Base-by-base conservation (phyloP, 306 rosid genomes). In the Glycine tomentella region DNA sequence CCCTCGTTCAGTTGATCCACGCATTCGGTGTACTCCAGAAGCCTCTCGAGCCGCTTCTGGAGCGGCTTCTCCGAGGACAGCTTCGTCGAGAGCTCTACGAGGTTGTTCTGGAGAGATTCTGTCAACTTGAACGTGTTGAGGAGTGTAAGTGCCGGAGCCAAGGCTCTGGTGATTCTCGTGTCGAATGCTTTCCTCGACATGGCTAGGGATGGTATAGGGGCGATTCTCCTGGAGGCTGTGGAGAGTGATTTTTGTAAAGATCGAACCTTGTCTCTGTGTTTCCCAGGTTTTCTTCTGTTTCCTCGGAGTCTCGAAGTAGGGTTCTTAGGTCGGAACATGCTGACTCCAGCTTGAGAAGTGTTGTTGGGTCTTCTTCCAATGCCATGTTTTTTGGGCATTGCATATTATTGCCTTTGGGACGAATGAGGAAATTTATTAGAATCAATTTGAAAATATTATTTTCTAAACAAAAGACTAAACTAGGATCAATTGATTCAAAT, bases 181-280 rank as follows among this genome's bases (percentile, higher is more conserved):
- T 94, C 98, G 0, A 94, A n/a, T 15, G 98, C 98, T 81, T 89
- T 92, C 4, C 89, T 86, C 10, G 97, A 91, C 97, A 91, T 91
- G 81, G 97, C 76, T 33, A 89, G 57, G 16, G 98, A 88, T 9
- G 91, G 98, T 11, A 94, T 53, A 9, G 98, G 97, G 51, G 83
- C 64, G 25, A 92, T 80, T 76, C 85, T 90, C 84, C 86, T 90
- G 2, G 97, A 86, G 0, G 93, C 81, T 2, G 79, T 81, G 2
- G 87, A 55, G 0, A 94, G 81, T 10, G 91, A 80, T 70, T 79
- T 89, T 36, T 91, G 94, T n/a, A 87, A 51, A 53, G 57, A 50
- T 86, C 85, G 1, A 92, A 81, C 77, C 79, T 83, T 31, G 84
- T 76, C 33, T 92, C 98, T 81, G 90, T 90, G 6, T 25, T 67